These are phyloP conservation scores for Heterococcus sp. DNA, from an alignment of 108 stramenopile species.

Conservation along the genomic window DNA sequence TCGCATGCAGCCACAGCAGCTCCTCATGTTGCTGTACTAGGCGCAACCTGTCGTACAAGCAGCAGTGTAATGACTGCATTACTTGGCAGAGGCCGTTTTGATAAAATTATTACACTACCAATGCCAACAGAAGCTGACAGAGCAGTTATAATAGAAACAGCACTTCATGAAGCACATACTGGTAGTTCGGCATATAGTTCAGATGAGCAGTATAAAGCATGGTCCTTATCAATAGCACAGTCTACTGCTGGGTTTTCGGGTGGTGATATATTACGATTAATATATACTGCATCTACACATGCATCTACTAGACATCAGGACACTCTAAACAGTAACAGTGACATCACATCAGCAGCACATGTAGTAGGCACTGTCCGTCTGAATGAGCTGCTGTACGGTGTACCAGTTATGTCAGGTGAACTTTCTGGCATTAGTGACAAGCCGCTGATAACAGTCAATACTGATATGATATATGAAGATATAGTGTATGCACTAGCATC, in stretches of 20 bases:
- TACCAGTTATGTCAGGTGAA: no score
- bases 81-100: slow-evolving; percentile 22
- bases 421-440: no score
- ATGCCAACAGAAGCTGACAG: slow-evolving; percentile 18
- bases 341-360: no score
- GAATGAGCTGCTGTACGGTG: no score
- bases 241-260: slow-evolving; percentile 33
- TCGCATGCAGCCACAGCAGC: no score
- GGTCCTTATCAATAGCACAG: slow-evolving; percentile 18
- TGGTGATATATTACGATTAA: slow-evolving; percentile 19
- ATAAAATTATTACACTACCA: slow-evolving; percentile 10
- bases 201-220: neutral
- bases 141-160: neutral
- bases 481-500: slow-evolving; percentile 1
- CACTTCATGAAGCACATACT: neutral
- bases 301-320: neutral
- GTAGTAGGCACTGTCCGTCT: no score
- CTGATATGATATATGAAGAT: no score
- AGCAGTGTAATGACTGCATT: slow-evolving; percentile 3
- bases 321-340: neutral
- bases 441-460: no score
- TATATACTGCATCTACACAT: slow-evolving; percentile 1
- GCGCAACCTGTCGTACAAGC: slow-evolving; percentile 16
- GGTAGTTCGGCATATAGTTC: neutral
- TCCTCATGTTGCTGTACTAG: slow-evolving; percentile 30